Evolutionary conservation across 306 rosid genomes (phyloP).

Genomic region (Notholithocarpus densiflorus): DNA sequence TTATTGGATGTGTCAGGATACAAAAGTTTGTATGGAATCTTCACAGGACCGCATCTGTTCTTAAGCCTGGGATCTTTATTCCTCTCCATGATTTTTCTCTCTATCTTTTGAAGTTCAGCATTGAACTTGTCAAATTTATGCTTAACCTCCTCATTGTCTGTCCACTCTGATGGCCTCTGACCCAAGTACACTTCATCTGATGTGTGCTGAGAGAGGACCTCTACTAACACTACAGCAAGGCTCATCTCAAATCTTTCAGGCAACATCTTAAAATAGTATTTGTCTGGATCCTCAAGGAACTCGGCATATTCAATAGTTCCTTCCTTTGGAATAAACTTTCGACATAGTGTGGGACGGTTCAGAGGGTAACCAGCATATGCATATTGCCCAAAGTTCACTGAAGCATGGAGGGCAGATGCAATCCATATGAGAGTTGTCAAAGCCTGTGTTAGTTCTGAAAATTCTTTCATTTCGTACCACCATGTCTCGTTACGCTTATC

Average conservation of each 20-base stretch:
- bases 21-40: slow-evolving; percentile 43
- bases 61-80: slow-evolving; percentile 53
- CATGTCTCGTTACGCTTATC: slow-evolving; percentile 45
- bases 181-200: slow-evolving; percentile 58
- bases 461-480: slow-evolving; percentile 51
- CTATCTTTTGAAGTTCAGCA: slow-evolving; percentile 44
- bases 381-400: slow-evolving; percentile 63
- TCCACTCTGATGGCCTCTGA: slow-evolving; percentile 45
- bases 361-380: slow-evolving; percentile 52
- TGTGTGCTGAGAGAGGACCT: slow-evolving; percentile 46
- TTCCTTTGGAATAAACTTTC: slow-evolving; percentile 55
- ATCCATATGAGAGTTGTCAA: slow-evolving; percentile 72
- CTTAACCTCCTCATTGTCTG: slow-evolving; percentile 41
- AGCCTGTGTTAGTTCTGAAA: slow-evolving; percentile 47
- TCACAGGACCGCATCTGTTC: slow-evolving; percentile 55
- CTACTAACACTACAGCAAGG: slow-evolving; percentile 43
- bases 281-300: slow-evolving; percentile 65
- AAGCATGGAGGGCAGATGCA: slow-evolving; percentile 63
- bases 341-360: slow-evolving; percentile 54
- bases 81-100: slow-evolving; percentile 42
- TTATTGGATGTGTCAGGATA: slow-evolving; percentile 41
- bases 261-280: slow-evolving; percentile 47
- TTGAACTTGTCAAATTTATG: slow-evolving; percentile 46
- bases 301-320: slow-evolving; percentile 60
- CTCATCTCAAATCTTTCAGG: slow-evolving; percentile 54